Evolutionary conservation across 2,329 filamentous ascomycete genomes (phyloP).

Genomic region (Aspergillus bombycis): DNA sequence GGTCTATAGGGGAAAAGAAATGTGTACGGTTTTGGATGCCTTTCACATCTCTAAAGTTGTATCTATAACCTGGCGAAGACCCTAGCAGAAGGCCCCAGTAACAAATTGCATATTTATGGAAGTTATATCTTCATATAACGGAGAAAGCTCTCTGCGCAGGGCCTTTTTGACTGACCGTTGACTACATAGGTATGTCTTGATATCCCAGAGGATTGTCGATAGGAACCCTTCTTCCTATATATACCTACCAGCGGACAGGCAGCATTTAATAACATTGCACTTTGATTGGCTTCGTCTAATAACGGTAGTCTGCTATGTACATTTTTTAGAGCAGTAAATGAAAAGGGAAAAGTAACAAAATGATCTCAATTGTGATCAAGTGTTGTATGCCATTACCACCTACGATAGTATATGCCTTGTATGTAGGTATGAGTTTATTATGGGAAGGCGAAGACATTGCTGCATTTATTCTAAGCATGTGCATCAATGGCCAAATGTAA

Average conservation of each 20-base stretch:
- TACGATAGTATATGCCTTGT: background rate
- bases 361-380: background rate
- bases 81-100: background rate
- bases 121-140: too few species aligned
- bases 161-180: background rate
- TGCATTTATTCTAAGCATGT: background rate
- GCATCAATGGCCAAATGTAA: background rate
- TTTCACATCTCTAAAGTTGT: background rate
- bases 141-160: background rate
- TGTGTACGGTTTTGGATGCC: background rate
- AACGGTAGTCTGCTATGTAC: background rate
- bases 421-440: background rate
- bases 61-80: background rate
- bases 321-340: background rate
- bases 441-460: background rate
- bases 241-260: background rate
- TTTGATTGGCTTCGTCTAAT: background rate
- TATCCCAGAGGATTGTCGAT: background rate
- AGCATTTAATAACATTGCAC: background rate
- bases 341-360: background rate
- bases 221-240: background rate
- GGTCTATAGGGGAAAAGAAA: background rate
- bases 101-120: background rate
- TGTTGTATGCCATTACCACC: background rate
- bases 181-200: background rate